Evolutionary conservation across 2,329 filamentous ascomycete species (phyloP), one percentile per base, ranked within the genome.

Genomic region (Rhynchosporium graminicola): DNA sequence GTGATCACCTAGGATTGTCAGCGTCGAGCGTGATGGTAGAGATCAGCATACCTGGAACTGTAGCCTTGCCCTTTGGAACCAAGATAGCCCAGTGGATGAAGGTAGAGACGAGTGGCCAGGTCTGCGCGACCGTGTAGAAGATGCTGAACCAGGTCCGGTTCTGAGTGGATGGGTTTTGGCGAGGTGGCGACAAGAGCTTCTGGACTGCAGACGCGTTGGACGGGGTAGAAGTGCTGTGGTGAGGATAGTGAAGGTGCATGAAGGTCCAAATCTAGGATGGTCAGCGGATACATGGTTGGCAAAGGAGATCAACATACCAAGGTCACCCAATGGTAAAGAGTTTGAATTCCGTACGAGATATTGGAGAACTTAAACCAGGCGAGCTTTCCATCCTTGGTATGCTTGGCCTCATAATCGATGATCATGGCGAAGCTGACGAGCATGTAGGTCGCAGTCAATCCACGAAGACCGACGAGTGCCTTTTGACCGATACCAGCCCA

Each of bases 231-330:
- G 59, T 67, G 31, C 59, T 63, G 42, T 69, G 66, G 46, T 71
- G 69, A 52, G 70, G 72, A 59, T 73, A 72, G 48, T 73, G 62
- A n/a, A 74, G 66, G 52, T 75, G 73, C 69, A 74, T 72, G 62
- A 67, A 69, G 26, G 73, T 73, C 73, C 72, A 74, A n/a, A 57
- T 65, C 73, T 75, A 60, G 29, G 28, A 42, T 33, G 1, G 52
- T 26, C 12, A 42, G 59, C n/a, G 63, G 38, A 31, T 38, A 15
- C 31, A 43, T 10, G 4, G 8, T 8, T 31, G 12, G 26, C 20
- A 38, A 33, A 46, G 29, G 31, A 29, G n/a, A 36, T 20, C 2
- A 47, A 69, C 74, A 68, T 65, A 75, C 74, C 57, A 70, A 68
- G 5, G 70, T 68, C 20, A 72, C 69, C 60, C 61, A 67, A 10